Percentiles rank a stretch among this genome's conserved stretches.
Evolutionary conservation across 345 rosid genomes (phyloP).

Genomic region (Carallia pectinifolia): DNA sequence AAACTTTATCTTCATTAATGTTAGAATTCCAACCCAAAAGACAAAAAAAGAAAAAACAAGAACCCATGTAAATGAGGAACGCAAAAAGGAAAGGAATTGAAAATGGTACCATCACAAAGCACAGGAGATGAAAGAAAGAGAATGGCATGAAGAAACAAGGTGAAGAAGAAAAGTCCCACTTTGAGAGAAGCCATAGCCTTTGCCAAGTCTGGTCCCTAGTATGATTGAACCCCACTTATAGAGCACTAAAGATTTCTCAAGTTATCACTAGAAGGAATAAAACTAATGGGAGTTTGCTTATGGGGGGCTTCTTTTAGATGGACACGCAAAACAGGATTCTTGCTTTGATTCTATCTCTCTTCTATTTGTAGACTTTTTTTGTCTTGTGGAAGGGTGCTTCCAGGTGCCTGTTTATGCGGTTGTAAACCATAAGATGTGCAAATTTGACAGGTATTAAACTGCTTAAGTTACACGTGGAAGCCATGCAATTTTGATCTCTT

Average conservation of each 20-base stretch:
- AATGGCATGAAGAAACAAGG: conserved; percentile 28
- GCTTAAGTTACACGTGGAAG: conserved; percentile 16
- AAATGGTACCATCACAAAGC: conserved; percentile 15
- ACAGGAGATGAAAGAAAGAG: conserved; percentile 36
- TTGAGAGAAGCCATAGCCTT: conserved; percentile 32
- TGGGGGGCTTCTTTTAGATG: background rate
- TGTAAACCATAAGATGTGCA: background rate
- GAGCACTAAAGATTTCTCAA: background rate
- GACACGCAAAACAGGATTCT: background rate
- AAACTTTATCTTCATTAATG: no score
- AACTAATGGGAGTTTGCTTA: background rate
- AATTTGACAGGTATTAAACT: background rate
- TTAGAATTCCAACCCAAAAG: no score
- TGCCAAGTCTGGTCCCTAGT: background rate
- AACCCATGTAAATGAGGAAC: background rate
- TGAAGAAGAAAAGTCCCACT: conserved; percentile 2
- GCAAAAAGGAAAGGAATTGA: background rate
- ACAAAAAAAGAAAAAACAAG: background rate
- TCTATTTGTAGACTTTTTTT: conserved; percentile 1
- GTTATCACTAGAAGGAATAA: background rate
- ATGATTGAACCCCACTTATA: background rate
- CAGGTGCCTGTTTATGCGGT: conserved; percentile 16
- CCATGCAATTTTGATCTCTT: conserved; percentile 20
- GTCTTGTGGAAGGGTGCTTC: background rate
- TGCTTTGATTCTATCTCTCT: background rate